Conservation (phyloP, 192 early-diverging fungal genomes). For the Chytriomyces sp. region DNA sequence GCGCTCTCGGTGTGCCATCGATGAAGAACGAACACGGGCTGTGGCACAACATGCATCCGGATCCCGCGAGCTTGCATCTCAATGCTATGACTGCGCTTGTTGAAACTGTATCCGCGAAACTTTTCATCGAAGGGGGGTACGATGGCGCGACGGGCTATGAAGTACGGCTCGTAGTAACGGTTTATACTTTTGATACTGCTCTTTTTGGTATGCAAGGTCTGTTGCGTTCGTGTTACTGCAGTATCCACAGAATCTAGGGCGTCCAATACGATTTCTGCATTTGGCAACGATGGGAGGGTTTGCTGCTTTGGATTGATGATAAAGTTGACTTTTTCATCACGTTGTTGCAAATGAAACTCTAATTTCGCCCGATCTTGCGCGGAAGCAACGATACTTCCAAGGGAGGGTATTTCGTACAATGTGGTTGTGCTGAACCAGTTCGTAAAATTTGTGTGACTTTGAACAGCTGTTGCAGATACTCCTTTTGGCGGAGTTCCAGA, state of each 20-base stretch:
- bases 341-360: not conserved
- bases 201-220: no score
- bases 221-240: no score
- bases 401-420: conserved; percentile 10
- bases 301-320: not conserved
- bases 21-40: conserved; percentile 35
- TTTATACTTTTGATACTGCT: conserved; percentile 2
- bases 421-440: conserved; percentile 16
- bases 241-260: no score
- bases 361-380: not conserved
- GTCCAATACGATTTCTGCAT: no score
- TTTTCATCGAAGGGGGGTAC: conserved; percentile 36
- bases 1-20: conserved; percentile 25
- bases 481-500: conserved; percentile 27
- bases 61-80: conserved; percentile 30
- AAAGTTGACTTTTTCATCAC: not conserved
- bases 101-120: conserved; percentile 43
- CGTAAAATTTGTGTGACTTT: conserved; percentile 37
- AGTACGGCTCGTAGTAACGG: conserved; percentile 40
- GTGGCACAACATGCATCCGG: conserved; percentile 27
- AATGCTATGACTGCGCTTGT: conserved; percentile 40
- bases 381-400: not conserved
- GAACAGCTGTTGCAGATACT: conserved; percentile 9
- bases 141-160: conserved; percentile 22
- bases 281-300: not conserved